Evolutionary conservation across 148 eudicot genomes (phyloP), one percentile per base, ranked within the genome.

Genomic region (Amaranthus hypochondriacus): DNA sequence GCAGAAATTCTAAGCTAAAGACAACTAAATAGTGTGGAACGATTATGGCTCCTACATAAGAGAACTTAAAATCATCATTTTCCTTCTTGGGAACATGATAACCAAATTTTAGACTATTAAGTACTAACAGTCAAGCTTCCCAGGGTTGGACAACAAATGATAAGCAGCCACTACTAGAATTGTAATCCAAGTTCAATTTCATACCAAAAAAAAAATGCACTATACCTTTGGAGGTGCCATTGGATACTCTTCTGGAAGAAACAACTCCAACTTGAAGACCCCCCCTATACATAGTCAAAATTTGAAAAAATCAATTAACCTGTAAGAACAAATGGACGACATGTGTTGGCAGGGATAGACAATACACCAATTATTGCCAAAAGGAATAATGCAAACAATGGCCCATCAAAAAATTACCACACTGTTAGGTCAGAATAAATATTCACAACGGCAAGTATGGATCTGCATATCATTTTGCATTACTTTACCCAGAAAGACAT

Each of bases 151-250:
- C 44, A 28, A 67, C 10, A 49, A 28, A 51, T 7, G 9, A 66
- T 3, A 15, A 66, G 9, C 49, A 50, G n/a, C 44, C 18, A 18
- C 56, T 9, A 7, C 43, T 15, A 62, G 13, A 47, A 67, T 15
- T 13, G 43, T 47, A 46, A 21, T 42, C 49, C n/a, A 43, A 64
- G 28, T 15, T 53, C 54, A 44, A 50, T 10, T 21, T 51, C 47
- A 11, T 48, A 15, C 42, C 7, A n/a, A 51, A 28, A 48, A 59
- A 61, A 43, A 14, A 56, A 74, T 21, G 7, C n/a, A 2, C 43
- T 18, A 53, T 82, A 94, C 98, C 98, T 94, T 94, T 14, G 98
- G 98, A 68, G 98, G 97, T 77, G 98, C 97, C 98, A 94, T 94
- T 10, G 98, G 98, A 75, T 94, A 94, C 69, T 94, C 98, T 84